Base-by-base conservation (phyloP, 2,329 filamentous ascomycete genomes). In the Metarhizium rileyi region DNA sequence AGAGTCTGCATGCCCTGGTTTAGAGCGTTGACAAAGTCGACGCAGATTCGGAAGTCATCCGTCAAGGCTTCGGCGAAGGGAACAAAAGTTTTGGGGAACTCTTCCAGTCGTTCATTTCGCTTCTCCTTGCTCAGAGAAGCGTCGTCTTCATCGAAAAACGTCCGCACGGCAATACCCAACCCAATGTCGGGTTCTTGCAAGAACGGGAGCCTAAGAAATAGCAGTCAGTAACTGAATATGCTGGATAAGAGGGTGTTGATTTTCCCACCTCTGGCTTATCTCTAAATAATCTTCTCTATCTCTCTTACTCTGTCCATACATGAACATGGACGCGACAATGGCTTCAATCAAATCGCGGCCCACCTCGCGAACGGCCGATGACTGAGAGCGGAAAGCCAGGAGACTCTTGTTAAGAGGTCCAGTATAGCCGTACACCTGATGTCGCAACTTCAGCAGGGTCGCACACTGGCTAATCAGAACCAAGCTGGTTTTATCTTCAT, bases 321-420 rank as follows among this genome's bases (percentile, higher is more conserved):
- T 74, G 57, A 96, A 83, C 72, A 95, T 80, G 27, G 86, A 84
- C 5, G 83, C 83, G 20, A 90, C 74, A 54, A 91, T 80, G 40
- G 89, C 86, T 67, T 98, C 93, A 14, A 93, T 71, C 33, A 97
- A 70, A 63, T 95, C 90, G 44, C 93, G 81, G 55, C 95, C 76
- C 30, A 83, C 81, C 55, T 85, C 81, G 36, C 90, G 85, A 23
- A 96, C 83, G 38, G 87, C 81, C 2, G 84, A 84, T 38, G 89
- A 83, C 51, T 97, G 75, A 1, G 89, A 90, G 53, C 89, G 86
- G 72, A 90, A 98, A 25, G 83, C 84, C 40, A 98, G 76, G 47
- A 96, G 75, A 57, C 91, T 90, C 66, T 93, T 85, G 73, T 90
- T 95, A 1, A 98, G 76, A 1, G 93, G 91, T 1, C 93, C 93